Percentiles rank a stretch among this genome's conserved stretches.
These are phyloP conservation scores for Silene uniflora DNA, from an alignment of 148 eudicot species.

Conservation along the genomic window DNA sequence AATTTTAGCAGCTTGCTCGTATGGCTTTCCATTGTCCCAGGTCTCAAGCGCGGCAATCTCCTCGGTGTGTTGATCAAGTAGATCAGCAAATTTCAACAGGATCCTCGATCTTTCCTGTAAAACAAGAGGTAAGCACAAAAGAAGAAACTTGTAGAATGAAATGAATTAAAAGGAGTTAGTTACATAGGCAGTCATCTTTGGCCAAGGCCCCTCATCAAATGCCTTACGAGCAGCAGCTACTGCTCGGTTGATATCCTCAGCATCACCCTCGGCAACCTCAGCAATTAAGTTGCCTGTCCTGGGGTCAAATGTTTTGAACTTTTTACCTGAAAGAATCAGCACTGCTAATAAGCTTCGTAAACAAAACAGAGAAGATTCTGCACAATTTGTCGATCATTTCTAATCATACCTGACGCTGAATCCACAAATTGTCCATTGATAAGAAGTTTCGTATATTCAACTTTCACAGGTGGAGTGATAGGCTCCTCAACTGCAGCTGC, in stretches of 20 bases:
- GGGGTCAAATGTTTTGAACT: conserved; percentile 61
- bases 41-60: conserved; percentile 73
- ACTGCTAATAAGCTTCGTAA: background rate
- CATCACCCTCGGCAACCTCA: conserved; percentile 72
- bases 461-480: conserved; percentile 53
- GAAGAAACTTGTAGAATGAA: background rate
- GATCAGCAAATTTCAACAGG: conserved; percentile 57
- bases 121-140: background rate
- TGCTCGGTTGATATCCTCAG: conserved; percentile 68
- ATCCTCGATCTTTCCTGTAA: conserved; percentile 55
- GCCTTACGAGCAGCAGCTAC: conserved; percentile 85
- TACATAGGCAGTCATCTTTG: conserved; percentile 82
- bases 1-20: conserved; percentile 48
- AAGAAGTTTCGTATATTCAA: conserved; percentile 51
- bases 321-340: conserved; percentile 45
- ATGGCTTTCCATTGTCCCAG: conserved; percentile 72
- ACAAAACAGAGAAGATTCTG: background rate
- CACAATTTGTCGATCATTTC: background rate
- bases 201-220: conserved; percentile 88
- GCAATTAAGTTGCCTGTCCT: conserved; percentile 77
- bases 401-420: conserved; percentile 53
- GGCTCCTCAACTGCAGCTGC: conserved; percentile 49
- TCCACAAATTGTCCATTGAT: conserved; percentile 69
- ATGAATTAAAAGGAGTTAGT: background rate
- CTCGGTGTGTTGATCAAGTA: conserved; percentile 65